These are phyloP conservation scores for Alternaria incomplexa DNA, from an alignment of 2,329 filamentous ascomycete species.

Conservation along the genomic window DNA sequence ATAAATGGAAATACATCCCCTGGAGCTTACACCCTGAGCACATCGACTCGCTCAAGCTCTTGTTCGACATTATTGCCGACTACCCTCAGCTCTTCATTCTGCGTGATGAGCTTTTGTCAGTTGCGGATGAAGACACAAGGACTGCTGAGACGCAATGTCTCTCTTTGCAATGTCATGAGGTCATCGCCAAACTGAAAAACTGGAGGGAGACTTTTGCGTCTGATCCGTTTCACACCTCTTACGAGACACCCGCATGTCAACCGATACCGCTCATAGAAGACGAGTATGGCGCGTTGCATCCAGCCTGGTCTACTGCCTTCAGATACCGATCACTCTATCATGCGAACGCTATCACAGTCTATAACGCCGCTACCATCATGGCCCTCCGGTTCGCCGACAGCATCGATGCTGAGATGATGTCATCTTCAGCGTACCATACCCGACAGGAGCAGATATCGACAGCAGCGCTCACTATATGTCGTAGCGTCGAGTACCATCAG, in stretches of 20 bases:
- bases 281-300: neutral
- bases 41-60: neutral
- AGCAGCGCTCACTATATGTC: neutral
- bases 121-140: neutral
- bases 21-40: neutral
- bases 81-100: neutral
- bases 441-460: neutral
- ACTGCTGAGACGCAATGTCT: neutral
- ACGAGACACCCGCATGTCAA: neutral
- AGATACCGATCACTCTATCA: neutral
- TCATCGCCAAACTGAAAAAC: neutral
- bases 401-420: neutral
- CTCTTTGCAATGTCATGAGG: neutral
- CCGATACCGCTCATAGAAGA: neutral
- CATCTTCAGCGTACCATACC: neutral
- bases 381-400: neutral
- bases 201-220: neutral
- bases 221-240: neutral
- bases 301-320: neutral
- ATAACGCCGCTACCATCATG: neutral
- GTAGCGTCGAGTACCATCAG: constrained; percentile 1
- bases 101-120: neutral
- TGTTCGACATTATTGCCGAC: constrained; percentile 4
- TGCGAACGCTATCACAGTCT: neutral
- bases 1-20: neutral